phyloP scores from a whole-genome alignment of 345 rosid genomes.

The thale cress (Arabidopsis thaliana) region DNA sequence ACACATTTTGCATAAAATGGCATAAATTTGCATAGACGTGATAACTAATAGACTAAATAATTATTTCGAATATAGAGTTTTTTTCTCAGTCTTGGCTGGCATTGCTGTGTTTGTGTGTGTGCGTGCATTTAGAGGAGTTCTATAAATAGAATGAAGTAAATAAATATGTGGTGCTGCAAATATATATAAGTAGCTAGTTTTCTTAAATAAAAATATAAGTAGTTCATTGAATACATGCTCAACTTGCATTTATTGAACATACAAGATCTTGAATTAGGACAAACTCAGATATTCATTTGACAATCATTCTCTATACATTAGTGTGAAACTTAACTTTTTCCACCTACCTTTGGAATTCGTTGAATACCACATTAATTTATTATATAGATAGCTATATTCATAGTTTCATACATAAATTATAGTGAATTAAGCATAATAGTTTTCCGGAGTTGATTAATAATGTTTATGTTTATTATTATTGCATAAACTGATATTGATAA shows the following conservation, averaged over 20 bases:
- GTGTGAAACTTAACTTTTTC: constrained; percentile 31
- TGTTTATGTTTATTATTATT: constrained; percentile 9
- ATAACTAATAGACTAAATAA: background rate
- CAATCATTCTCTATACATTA: constrained; percentile 42
- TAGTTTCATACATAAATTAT: constrained; percentile 8
- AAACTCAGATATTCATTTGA: constrained; percentile 47
- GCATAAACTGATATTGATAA: constrained; percentile 18
- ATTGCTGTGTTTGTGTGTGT: constrained; percentile 37
- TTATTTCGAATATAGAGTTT: background rate
- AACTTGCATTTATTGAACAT: constrained; percentile 63
- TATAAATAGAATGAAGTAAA: constrained; percentile 31
- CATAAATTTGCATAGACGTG: constrained; percentile 3
- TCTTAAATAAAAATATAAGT: constrained; percentile 19
- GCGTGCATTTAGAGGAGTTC: constrained; percentile 41
- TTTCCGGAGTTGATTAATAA: constrained; percentile 2
- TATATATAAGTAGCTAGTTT: constrained; percentile 14
- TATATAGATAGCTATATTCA: background rate
- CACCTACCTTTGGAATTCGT: constrained; percentile 43
- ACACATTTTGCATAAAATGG: constrained; percentile 30
- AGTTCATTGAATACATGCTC: constrained; percentile 50
- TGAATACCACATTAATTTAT: constrained; percentile 13
- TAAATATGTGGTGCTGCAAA: constrained; percentile 12
- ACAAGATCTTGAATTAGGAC: constrained; percentile 42
- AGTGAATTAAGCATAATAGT: constrained; percentile 3
- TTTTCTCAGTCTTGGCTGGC: constrained; percentile 26